phyloP scores from a whole-genome alignment of 805 yeast genomes.

The Wickerhamiella musiphila region DNA sequence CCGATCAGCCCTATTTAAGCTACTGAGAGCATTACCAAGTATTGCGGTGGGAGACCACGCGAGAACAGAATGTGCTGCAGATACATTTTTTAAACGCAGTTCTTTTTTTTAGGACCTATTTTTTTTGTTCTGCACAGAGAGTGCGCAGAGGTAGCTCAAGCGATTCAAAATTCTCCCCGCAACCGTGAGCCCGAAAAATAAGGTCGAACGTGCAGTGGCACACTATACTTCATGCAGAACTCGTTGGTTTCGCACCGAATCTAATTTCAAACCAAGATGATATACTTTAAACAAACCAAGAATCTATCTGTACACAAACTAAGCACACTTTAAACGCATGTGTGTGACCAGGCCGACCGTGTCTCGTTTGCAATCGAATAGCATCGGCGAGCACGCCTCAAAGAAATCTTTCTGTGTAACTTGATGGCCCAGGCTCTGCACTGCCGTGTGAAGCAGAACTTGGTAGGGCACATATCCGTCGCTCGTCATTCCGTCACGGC shows the following conservation, averaged over 20 bases:
- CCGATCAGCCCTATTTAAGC: no score
- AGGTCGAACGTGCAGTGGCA: background rate
- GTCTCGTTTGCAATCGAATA: conserved; percentile 18
- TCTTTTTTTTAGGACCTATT: no score
- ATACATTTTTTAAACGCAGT: no score
- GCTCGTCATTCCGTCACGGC: conserved; percentile 13
- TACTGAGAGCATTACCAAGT: no score
- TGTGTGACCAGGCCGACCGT: conserved; percentile 22
- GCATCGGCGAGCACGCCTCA: conserved; percentile 14
- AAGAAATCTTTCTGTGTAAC: conserved; percentile 18
- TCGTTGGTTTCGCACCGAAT: background rate
- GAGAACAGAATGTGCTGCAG: no score
- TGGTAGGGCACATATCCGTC: conserved; percentile 23
- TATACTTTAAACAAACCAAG: conserved; percentile 1
- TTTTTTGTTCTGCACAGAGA: no score
- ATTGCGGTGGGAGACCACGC: no score
- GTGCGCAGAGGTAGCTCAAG: no score
- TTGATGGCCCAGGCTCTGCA: conserved; percentile 9
- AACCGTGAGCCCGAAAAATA: background rate
- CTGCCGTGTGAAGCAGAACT: conserved; percentile 18
- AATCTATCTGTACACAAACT: background rate
- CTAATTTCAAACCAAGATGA: conserved; percentile 3
- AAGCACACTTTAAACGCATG: conserved; percentile 6
- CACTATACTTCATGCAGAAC: background rate
- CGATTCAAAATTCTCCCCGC: background rate